Evolutionary conservation across 495 filamentous ascomycete species (phyloP), one percentile per base, ranked within the genome.

Genomic region (Parmelia sp.): DNA sequence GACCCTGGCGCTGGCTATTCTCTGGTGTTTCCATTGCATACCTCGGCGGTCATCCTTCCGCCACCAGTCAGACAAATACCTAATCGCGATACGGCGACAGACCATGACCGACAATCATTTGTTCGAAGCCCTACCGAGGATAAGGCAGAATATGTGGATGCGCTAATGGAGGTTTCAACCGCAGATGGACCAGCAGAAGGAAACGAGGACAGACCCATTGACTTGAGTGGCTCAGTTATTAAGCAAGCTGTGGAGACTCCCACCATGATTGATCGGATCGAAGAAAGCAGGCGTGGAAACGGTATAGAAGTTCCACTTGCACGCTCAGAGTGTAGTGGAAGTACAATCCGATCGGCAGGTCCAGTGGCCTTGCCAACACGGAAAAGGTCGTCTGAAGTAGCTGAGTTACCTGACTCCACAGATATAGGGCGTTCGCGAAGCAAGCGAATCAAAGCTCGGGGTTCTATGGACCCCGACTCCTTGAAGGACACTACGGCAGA

Each of bases 401-500:
- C 76, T 37, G 79, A 79, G 19, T 73, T 80, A 47, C 77, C 79
- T 12, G 84, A 85, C 21, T 67, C 76, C 29, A 72, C 72, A 40
- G 80, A 88, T 65, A 83, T 80, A 12, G 83, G 86, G 7, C 82
- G 89, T 55, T 84, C 87, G 69, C 85, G 91, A 69, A 95, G 90
- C 75, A 92, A 93, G 70, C 83, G 92, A 57, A 90, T 90, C 35
- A 83, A 90, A 65, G 87, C 90, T 35, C 83, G 91, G 42, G 91
- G 92, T 58, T 89, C 86, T 9, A 84, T 85, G 2, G 90, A 90
- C 27, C 70, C 69, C 14, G 70, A 75, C 25, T 71, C 71, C 44
- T 73, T 72, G 23, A 72, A 70, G 8, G 89, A 90, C 29, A 82
- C 81, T 51, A 71, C 78, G 29, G 68, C 74, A 7, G 80, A 87